Percentiles rank a stretch among this genome's conserved stretches.
phyloP scores from a whole-genome alignment of 2,329 filamentous ascomycete species.

The Pseudocercospora fuligena region DNA sequence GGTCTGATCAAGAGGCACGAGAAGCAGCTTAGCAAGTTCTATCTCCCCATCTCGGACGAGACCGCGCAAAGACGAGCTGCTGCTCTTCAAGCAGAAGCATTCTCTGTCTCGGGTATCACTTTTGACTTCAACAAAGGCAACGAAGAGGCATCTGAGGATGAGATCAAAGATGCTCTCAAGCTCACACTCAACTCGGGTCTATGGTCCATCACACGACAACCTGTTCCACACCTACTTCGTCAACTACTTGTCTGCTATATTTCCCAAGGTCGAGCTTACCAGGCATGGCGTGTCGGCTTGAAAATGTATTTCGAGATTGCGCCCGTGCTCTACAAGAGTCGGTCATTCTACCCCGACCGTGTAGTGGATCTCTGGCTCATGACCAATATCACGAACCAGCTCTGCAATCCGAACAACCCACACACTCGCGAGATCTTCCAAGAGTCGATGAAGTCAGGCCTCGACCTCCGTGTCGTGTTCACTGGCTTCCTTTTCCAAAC shows the following conservation, averaged over 20 bases:
- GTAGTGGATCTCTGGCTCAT: constrained; percentile 53
- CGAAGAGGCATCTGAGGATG: constrained; percentile 27
- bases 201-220: constrained; percentile 59
- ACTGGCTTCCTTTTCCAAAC: constrained; percentile 51
- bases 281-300: constrained; percentile 57
- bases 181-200: constrained; percentile 41
- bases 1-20: constrained; percentile 31
- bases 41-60: constrained; percentile 23
- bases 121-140: constrained; percentile 35
- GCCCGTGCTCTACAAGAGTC: constrained; percentile 51
- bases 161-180: constrained; percentile 36
- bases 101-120: constrained; percentile 32
- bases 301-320: constrained; percentile 58
- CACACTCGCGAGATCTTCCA: constrained; percentile 33
- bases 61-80: constrained; percentile 31
- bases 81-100: constrained; percentile 35
- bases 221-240: constrained; percentile 59
- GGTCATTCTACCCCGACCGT: constrained; percentile 58
- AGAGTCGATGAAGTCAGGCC: constrained; percentile 38
- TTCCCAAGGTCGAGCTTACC: constrained; percentile 47
- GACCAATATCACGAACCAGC: constrained; percentile 31
- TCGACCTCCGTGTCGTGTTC: constrained; percentile 50
- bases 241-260: constrained; percentile 58
- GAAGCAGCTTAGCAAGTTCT: constrained; percentile 29
- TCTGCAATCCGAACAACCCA: constrained; percentile 29